Percentiles rank a stretch among this genome's conserved stretches.
Evolutionary conservation across 345 rosid species (phyloP).

Genomic region (Gossypioides kirkii): DNA sequence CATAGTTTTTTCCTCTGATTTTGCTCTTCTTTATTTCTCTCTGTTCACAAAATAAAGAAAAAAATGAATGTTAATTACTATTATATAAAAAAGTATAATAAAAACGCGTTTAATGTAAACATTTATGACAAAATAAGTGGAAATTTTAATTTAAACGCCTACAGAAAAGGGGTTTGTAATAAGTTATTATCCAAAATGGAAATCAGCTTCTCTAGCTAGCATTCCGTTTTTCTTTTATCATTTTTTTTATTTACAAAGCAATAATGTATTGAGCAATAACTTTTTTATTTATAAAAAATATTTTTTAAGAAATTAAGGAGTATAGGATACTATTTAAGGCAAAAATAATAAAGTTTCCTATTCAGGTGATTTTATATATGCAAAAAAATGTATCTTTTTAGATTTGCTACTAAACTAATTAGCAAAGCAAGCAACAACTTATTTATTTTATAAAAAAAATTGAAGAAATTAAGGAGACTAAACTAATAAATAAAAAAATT

Average conservation of each 20-base stretch:
- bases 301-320: background rate
- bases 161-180: background rate
- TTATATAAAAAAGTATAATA: background rate
- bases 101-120: background rate
- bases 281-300: background rate
- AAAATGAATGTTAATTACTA: background rate
- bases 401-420: background rate
- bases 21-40: slow-evolving; percentile 2
- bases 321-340: background rate
- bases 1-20: slow-evolving; percentile 18
- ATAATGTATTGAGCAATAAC: slow-evolving; percentile 1
- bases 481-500: background rate
- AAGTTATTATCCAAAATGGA: background rate
- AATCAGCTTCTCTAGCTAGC: background rate
- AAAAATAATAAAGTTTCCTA: background rate
- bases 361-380: background rate
- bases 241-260: background rate
- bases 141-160: background rate
- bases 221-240: background rate
- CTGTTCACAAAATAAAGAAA: slow-evolving; percentile 12
- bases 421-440: background rate
- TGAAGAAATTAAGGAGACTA: background rate
- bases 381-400: background rate
- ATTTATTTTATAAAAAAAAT: background rate
- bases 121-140: background rate